phyloP scores from a whole-genome alignment of 2,329 filamentous ascomycete species.

The Hypoxylon sp. region DNA sequence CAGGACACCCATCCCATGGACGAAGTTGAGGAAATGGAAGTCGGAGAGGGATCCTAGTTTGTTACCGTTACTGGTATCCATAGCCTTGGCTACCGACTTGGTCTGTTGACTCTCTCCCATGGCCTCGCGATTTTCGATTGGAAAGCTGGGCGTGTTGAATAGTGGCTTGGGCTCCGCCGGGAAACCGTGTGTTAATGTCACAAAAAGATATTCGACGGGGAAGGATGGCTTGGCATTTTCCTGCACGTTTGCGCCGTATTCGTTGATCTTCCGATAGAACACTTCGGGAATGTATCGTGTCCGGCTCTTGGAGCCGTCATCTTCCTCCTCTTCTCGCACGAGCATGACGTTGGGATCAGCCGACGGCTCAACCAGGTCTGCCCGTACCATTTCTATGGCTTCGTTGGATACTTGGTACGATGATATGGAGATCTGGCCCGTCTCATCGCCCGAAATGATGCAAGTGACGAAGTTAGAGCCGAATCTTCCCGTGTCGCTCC shows the following conservation, averaged over 20 bases:
- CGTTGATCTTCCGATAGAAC: constrained; percentile 94
- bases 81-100: constrained; percentile 72
- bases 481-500: constrained; percentile 94
- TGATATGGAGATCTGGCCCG: constrained; percentile 87
- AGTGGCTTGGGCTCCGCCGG: constrained; percentile 81
- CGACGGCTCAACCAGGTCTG: constrained; percentile 94
- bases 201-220: constrained; percentile 94
- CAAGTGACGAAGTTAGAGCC: constrained; percentile 98
- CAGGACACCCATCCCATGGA: constrained; percentile 83
- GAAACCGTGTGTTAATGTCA: constrained; percentile 96
- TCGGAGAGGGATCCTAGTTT: constrained; percentile 79
- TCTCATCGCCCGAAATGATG: constrained; percentile 90
- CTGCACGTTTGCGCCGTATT: constrained; percentile 95
- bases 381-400: constrained; percentile 95
- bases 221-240: constrained; percentile 97
- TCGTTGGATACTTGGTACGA: constrained; percentile 96
- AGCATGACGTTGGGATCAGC: constrained; percentile 95
- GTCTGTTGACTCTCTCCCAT: constrained; percentile 89
- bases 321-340: constrained; percentile 90
- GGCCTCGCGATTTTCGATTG: constrained; percentile 90
- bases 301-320: constrained; percentile 74
- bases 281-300: constrained; percentile 96
- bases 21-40: constrained; percentile 92
- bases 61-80: constrained; percentile 71
- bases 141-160: constrained; percentile 81